Base-by-base conservation (phyloP, 179 eudicot genomes). In the Patellifolia procumbens region DNA sequence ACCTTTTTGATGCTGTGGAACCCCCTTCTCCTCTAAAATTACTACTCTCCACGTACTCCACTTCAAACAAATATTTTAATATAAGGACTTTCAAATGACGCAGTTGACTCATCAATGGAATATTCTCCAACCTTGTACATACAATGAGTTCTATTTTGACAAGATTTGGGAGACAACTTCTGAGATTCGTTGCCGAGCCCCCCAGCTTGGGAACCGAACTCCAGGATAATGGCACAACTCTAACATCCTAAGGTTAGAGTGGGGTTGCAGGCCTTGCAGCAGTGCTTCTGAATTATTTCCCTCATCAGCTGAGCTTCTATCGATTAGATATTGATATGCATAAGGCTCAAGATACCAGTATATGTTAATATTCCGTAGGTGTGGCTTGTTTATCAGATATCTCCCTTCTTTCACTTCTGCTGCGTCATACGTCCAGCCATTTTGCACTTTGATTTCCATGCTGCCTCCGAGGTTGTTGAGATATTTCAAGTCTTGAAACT, bases 81-180 rank as follows among this genome's bases (percentile, higher is more conserved):
- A 1, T 0, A 8, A 79, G 60, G 19, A 5, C 17, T 35, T 55
- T 73, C 46, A 79, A 43, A 67, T n/a, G 35, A 0, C 5, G 51
- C 9, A 79, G 35, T 46, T 17, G 35, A 6, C 77, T 46, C 20
- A 73, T 26, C 28, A 19, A 5, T 52, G 81, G 81, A 12, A 78
- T 32, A 0, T 65, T 45, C 35, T 66, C 28, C 73, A 78, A 28
- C 15, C 56, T 68, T 2, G 0, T 0, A 4, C 77, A 78, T 0
- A 0, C 0, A 0, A 0, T 0, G 1, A 78, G 17, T 0, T 2
- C 0, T 17, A 80, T 37, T 22, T 61, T 1, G 3, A 75, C 83
- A 32, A 80, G 79, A 70, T 70, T 75, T 2, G 75, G 68, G 16
- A 80, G 79, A 43, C 31, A 13, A 5, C 4, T 43, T n/a, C 4